Percentiles rank a stretch among this genome's conserved stretches.
Conservation (phyloP, 257 asterid genomes). For the Thymus mandschuricus region DNA sequence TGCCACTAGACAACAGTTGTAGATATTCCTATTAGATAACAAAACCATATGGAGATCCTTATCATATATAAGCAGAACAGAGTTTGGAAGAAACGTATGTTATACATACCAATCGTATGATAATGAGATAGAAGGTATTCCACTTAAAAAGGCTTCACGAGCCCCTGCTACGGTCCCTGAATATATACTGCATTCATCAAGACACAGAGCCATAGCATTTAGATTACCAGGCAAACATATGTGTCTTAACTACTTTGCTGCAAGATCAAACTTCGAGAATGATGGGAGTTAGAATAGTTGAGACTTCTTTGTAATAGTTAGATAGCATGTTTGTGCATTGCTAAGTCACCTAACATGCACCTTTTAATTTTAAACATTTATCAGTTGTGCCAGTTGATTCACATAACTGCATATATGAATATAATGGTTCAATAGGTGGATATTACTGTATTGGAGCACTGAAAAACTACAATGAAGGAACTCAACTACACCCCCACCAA, state of each 20-base stretch:
- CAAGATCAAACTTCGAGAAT: slow-evolving; percentile 1
- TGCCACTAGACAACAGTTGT: neutral
- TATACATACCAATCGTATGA: slow-evolving; percentile 81
- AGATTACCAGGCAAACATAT: slow-evolving; percentile 3
- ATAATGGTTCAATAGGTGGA: slow-evolving; percentile 18
- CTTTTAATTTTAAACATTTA: slow-evolving; percentile 1
- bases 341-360: neutral
- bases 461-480: slow-evolving; percentile 5
- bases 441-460: neutral
- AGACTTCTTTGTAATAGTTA: neutral
- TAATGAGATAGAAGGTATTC: slow-evolving; percentile 71
- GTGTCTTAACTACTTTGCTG: neutral
- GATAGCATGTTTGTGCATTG: slow-evolving; percentile 1
- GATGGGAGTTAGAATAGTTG: neutral
- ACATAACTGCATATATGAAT: neutral
- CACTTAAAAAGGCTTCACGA: slow-evolving; percentile 84
- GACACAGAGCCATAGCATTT: slow-evolving; percentile 47
- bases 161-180: slow-evolving; percentile 99
- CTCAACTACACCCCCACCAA: slow-evolving; percentile 5
- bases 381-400: slow-evolving; percentile 11
- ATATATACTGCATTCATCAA: slow-evolving; percentile 62
- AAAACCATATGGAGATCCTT: neutral
- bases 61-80: neutral
- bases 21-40: slow-evolving; percentile 13
- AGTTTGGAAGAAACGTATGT: neutral